Percentiles rank a stretch among this genome's conserved stretches.
phyloP scores from a whole-genome alignment of 108 stramenopile species.

The Skeletonema tropicum region DNA sequence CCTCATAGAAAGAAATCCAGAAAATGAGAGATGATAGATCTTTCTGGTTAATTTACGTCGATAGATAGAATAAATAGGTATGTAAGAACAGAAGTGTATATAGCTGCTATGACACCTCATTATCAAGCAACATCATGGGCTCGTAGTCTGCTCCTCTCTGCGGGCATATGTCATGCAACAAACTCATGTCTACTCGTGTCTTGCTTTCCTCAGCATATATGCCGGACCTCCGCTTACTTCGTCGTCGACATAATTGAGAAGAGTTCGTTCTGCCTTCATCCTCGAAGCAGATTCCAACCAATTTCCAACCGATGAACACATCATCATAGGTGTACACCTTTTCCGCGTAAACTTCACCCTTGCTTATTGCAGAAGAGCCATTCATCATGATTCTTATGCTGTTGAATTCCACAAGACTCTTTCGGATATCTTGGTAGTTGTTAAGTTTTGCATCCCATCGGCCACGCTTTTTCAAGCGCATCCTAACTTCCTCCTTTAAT shows the following conservation, averaged over 20 bases:
- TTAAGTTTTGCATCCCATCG: conserved; percentile 34
- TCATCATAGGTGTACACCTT: conserved; percentile 33
- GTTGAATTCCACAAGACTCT: conserved; percentile 27
- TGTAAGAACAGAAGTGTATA: conserved; percentile 2
- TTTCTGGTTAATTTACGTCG: background rate
- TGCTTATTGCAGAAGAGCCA: conserved; percentile 24
- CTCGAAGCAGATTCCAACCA: conserved; percentile 28
- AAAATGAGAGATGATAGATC: conserved; percentile 1
- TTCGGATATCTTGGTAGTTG: conserved; percentile 23
- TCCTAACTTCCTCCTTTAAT: conserved; percentile 16
- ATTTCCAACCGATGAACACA: conserved; percentile 32
- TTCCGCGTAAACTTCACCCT: conserved; percentile 29
- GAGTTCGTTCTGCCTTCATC: background rate
- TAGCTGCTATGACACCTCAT: background rate
- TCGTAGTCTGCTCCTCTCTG: conserved; percentile 35
- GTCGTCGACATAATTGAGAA: background rate
- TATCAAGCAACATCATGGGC: conserved; percentile 15
- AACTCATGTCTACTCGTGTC: conserved; percentile 31
- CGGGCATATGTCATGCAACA: conserved; percentile 32
- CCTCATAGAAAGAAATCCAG: conserved; percentile 24
- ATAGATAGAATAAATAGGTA: conserved; percentile 4
- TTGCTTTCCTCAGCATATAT: background rate
- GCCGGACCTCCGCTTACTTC: background rate
- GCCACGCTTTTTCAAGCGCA: conserved; percentile 3
- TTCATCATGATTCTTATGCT: conserved; percentile 27